Percentiles rank a stretch among this genome's conserved stretches.
These are phyloP conservation scores for Globisporangium alternatum DNA, from an alignment of 352 stramenopile species.

Conservation along the genomic window DNA sequence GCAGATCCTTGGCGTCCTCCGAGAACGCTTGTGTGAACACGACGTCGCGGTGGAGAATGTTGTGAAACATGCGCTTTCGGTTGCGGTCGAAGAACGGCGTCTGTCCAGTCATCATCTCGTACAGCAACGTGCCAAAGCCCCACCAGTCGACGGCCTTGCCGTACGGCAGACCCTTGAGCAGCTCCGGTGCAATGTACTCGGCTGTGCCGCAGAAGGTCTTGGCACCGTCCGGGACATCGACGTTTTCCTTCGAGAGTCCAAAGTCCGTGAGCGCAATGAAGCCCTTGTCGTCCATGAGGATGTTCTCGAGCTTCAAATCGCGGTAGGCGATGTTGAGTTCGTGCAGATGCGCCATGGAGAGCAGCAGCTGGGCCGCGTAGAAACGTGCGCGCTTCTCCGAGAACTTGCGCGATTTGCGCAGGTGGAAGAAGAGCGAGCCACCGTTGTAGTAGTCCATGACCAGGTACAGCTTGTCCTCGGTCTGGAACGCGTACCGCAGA, in stretches of 20 bases:
- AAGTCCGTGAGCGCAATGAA: constrained; percentile 93
- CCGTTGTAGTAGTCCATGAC: constrained; percentile 94
- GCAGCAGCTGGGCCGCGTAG: constrained; percentile 89
- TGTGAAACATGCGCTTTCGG: constrained; percentile 94
- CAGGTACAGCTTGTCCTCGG: constrained; percentile 90
- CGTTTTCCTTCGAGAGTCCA: constrained; percentile 91
- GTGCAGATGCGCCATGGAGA: constrained; percentile 92
- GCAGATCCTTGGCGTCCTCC: constrained; percentile 82
- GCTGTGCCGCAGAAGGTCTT: constrained; percentile 93
- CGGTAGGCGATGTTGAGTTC: constrained; percentile 92
- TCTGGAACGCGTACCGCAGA: constrained; percentile 93
- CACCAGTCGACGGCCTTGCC: constrained; percentile 93
- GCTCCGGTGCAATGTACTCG: constrained; percentile 91
- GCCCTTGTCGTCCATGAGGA: constrained; percentile 93
- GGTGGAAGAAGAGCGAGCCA: constrained; percentile 90
- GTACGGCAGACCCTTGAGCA: constrained; percentile 89
- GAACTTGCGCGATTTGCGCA: constrained; percentile 90
- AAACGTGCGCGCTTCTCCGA: constrained; percentile 87
- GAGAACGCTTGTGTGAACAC: constrained; percentile 87
- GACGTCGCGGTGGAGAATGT: constrained; percentile 89
- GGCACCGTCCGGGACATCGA: constrained; percentile 82
- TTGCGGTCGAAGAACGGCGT: constrained; percentile 96
- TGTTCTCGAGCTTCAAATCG: constrained; percentile 95
- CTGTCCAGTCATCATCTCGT: constrained; percentile 94
- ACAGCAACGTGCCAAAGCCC: constrained; percentile 91